A percentile compares a stretch with the other conserved stretches of the same genome.
Conservation (phyloP, 208 protist species). For the Acanthamoeba castellanii region DNA sequence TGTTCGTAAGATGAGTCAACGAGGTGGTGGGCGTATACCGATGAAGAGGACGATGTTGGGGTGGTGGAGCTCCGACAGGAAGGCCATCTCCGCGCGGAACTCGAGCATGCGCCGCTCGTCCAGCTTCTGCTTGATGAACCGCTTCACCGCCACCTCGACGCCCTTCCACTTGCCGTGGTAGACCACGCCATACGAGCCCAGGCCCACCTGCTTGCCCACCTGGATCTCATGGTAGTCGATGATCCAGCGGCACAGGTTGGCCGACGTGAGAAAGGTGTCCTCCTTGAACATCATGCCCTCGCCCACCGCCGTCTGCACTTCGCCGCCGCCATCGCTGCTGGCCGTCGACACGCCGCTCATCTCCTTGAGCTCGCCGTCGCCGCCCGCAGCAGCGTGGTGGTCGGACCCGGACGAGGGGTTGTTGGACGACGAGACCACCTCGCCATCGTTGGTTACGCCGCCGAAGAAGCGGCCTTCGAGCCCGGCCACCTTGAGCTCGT, state of each 20-base stretch:
- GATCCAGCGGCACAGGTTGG: constrained; percentile 50
- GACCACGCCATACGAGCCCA: constrained; percentile 37
- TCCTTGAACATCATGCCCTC: constrained; percentile 47
- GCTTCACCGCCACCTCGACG: constrained; percentile 75
- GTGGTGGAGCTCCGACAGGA: constrained; percentile 28
- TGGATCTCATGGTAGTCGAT: constrained; percentile 44
- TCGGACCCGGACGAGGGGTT: background rate
- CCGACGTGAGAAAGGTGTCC: constrained; percentile 46
- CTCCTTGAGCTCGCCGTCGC: background rate
- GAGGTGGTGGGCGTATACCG: background rate
- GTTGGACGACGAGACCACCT: background rate
- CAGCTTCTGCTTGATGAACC: constrained; percentile 43
- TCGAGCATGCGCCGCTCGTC: background rate
- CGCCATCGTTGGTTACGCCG: background rate
- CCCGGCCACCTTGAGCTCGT: background rate
- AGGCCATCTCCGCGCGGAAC: constrained; percentile 1
- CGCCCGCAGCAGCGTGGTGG: background rate
- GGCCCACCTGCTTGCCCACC: constrained; percentile 35
- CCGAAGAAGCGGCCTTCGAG: constrained; percentile 11
- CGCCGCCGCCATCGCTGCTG: background rate
- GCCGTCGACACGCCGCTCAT: background rate
- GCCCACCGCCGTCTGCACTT: constrained; percentile 16
- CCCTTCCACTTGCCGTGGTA: constrained; percentile 16
- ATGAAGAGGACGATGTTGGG: constrained; percentile 53
- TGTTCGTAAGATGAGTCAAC: no score